phyloP scores from a whole-genome alignment of 352 stramenopile species.

The Globisporangium iwayamae region DNA sequence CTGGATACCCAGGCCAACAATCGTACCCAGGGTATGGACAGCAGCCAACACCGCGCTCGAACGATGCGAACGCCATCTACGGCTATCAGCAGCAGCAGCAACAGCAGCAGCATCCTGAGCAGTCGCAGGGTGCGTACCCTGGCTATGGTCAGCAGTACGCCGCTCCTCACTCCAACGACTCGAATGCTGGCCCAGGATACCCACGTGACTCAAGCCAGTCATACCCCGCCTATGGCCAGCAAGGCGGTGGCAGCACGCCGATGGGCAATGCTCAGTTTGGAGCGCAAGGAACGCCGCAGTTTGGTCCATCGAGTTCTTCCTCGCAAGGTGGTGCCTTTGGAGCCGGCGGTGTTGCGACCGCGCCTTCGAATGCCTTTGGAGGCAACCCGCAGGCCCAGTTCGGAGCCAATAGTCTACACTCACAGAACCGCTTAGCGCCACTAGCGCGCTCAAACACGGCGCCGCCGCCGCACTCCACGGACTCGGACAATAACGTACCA shows the following conservation, averaged over 20 bases:
- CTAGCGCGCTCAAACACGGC: conserved; percentile 10
- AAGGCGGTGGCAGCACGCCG: conserved; percentile 1
- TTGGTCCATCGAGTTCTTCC: conserved; percentile 10
- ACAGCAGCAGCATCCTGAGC: background rate
- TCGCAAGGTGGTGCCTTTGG: conserved; percentile 8
- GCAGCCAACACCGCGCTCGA: conserved; percentile 9
- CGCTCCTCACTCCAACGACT: conserved; percentile 20
- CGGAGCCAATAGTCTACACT: conserved; percentile 2
- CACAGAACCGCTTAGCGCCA: conserved; percentile 7
- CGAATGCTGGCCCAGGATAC: conserved; percentile 7
- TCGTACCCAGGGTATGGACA: conserved; percentile 9
- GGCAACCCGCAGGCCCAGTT: conserved; percentile 7
- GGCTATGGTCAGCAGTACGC: conserved; percentile 5
- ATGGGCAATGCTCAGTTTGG: conserved; percentile 3
- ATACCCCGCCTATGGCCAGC: conserved; percentile 8
- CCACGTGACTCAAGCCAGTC: background rate
- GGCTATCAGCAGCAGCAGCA: conserved; percentile 2
- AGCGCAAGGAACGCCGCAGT: conserved; percentile 3
- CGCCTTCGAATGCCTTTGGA: conserved; percentile 26
- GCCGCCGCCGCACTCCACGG: conserved; percentile 7
- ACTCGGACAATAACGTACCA: conserved; percentile 11
- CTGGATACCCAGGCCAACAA: conserved; percentile 20
- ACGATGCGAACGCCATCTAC: conserved; percentile 2
- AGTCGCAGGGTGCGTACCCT: conserved; percentile 2
- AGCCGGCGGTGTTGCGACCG: conserved; percentile 7